Conservation (phyloP, 2,329 filamentous ascomycete species). For the Cladosporium halotolerans region DNA sequence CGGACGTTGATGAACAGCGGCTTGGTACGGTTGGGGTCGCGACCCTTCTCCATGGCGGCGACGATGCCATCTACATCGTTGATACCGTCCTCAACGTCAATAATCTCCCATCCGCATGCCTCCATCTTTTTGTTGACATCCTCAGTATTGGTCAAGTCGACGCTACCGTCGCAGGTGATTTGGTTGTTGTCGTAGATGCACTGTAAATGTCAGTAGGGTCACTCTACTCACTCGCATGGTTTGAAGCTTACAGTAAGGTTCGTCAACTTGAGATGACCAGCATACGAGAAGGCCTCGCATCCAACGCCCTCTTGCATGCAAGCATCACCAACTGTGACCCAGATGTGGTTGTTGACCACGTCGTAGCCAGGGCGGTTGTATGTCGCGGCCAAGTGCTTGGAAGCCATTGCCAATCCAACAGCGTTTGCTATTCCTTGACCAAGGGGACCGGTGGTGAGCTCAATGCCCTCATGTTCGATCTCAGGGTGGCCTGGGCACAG, state of each 20-base stretch:
- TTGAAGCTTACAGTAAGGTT: conserved; percentile 43
- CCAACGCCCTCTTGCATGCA: conserved; percentile 54
- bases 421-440: conserved; percentile 56
- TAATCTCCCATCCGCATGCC: conserved; percentile 50
- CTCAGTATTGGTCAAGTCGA: conserved; percentile 49
- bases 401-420: conserved; percentile 54
- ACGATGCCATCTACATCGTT: conserved; percentile 47
- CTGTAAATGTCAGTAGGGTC: background rate
- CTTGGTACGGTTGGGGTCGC: conserved; percentile 32
- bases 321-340: conserved; percentile 53
- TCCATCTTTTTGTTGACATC: conserved; percentile 54
- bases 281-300: conserved; percentile 53
- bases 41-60: conserved; percentile 37
- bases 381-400: conserved; percentile 49
- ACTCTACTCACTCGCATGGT: no score
- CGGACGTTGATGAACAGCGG: conserved; percentile 53
- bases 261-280: conserved; percentile 50
- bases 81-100: conserved; percentile 50
- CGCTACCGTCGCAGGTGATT: conserved; percentile 52
- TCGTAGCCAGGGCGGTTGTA: conserved; percentile 48
- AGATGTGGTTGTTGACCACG: conserved; percentile 48
- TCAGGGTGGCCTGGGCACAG: conserved; percentile 47
- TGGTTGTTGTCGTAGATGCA: conserved; percentile 55
- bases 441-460: conserved; percentile 55
- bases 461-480: conserved; percentile 52